Evolutionary conservation across 2,329 filamentous ascomycete genomes (phyloP).

Genomic region (Exserohilum rostratum): DNA sequence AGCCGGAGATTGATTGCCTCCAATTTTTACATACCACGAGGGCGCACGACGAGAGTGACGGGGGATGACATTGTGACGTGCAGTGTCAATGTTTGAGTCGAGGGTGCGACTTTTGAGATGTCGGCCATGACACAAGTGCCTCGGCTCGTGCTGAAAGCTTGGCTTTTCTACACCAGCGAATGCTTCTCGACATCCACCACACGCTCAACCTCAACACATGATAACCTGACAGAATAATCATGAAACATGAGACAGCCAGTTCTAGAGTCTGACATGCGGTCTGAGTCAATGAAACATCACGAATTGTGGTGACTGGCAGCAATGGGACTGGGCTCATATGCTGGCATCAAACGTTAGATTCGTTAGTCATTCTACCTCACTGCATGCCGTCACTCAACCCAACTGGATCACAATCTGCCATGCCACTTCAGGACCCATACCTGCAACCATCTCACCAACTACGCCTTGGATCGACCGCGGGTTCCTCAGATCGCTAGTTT

Average conservation of each 20-base stretch:
- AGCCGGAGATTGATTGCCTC: neutral
- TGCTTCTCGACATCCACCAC: neutral
- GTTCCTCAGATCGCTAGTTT: slow-evolving; percentile 58
- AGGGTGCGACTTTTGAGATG: slow-evolving; percentile 18
- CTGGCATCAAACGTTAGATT: neutral
- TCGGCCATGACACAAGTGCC: slow-evolving; percentile 6
- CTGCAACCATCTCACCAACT: slow-evolving; percentile 71
- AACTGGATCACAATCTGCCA: slow-evolving; percentile 66
- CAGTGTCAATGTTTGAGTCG: slow-evolving; percentile 12
- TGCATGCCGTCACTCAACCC: slow-evolving; percentile 13
- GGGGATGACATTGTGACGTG: slow-evolving; percentile 49
- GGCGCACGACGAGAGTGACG: slow-evolving; percentile 53
- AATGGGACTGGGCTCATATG: no score
- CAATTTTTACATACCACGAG: slow-evolving; percentile 48
- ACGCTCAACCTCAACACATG: neutral
- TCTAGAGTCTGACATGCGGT: no score
- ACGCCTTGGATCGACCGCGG: slow-evolving; percentile 62
- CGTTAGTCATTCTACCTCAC: neutral
- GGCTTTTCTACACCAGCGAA: neutral
- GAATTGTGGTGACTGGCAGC: no score
- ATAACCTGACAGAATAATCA: neutral
- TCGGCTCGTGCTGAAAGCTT: slow-evolving; percentile 15
- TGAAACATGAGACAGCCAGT: neutral
- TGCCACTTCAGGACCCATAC: slow-evolving; percentile 66
- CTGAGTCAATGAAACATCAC: no score